Evolutionary conservation across 495 filamentous ascomycete species (phyloP).

Genomic region (Acidiella bohemica): DNA sequence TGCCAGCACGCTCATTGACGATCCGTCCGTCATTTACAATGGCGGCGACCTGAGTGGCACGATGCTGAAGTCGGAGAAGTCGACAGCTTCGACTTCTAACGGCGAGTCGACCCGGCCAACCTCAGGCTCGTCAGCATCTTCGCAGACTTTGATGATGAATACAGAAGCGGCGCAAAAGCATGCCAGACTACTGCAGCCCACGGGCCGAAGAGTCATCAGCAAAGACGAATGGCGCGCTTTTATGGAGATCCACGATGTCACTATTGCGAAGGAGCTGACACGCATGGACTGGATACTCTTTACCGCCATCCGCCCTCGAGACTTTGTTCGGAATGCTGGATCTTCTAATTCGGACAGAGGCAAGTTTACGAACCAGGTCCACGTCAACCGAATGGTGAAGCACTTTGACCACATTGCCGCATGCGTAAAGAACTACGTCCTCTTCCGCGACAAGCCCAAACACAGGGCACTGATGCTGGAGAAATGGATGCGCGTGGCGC

Average conservation of each 20-base stretch:
- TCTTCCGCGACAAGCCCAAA: constrained; percentile 90
- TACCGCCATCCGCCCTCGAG: constrained; percentile 85
- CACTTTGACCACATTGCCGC: constrained; percentile 93
- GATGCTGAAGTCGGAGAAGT: constrained; percentile 13
- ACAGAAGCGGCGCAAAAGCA: constrained; percentile 64
- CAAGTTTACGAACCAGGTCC: constrained; percentile 43
- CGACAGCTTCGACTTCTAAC: constrained; percentile 14
- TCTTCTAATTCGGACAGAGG: constrained; percentile 28
- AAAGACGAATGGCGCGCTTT: constrained; percentile 74
- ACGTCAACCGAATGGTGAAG: constrained; percentile 84
- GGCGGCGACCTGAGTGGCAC: constrained; percentile 18
- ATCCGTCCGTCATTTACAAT: background rate
- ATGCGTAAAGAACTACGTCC: constrained; percentile 81
- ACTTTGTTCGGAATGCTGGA: constrained; percentile 84
- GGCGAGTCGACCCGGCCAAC: constrained; percentile 5
- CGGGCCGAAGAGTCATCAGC: constrained; percentile 43
- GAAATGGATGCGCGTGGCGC: constrained; percentile 66
- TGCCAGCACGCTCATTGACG: constrained; percentile 8
- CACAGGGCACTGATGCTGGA: constrained; percentile 80
- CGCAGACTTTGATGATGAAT: constrained; percentile 38
- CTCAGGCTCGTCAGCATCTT: constrained; percentile 18
- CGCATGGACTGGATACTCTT: constrained; percentile 97
- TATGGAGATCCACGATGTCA: constrained; percentile 65
- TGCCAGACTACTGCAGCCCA: constrained; percentile 51
- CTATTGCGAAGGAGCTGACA: constrained; percentile 82